A percentile compares a stretch with the other conserved stretches of the same genome.
phyloP scores from a whole-genome alignment of 495 filamentous ascomycete genomes.

The Apodospora peruviana region DNA sequence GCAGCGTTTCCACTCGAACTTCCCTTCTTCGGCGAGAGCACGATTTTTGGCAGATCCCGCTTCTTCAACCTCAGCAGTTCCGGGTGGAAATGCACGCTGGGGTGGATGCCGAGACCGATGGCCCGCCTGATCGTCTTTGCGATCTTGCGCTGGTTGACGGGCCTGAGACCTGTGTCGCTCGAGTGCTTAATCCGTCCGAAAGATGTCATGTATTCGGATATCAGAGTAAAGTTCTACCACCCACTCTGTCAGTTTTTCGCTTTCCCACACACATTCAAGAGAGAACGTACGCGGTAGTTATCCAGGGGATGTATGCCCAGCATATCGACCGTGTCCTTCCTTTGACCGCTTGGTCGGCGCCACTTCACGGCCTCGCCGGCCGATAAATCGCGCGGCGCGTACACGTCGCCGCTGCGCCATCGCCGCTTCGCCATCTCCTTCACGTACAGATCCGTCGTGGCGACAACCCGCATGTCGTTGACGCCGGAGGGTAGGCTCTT shows the following conservation, averaged over 20 bases:
- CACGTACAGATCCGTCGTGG: conserved; percentile 26
- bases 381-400: conserved; percentile 83
- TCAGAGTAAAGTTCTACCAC: conserved; percentile 80
- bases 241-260: conserved; percentile 3
- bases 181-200: conserved; percentile 80
- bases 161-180: conserved; percentile 68
- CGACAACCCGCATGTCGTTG: conserved; percentile 7
- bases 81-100: conserved; percentile 88
- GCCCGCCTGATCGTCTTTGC: conserved; percentile 86
- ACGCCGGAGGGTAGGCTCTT: background rate
- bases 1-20: no score
- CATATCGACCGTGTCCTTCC: conserved; percentile 71
- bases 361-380: conserved; percentile 68
- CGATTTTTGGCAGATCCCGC: no score
- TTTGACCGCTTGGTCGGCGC: conserved; percentile 13
- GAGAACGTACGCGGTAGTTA: conserved; percentile 68
- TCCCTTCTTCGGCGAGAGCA: no score
- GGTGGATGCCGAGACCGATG: conserved; percentile 86
- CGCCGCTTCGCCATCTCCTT: conserved; percentile 46
- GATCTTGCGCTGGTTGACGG: conserved; percentile 86
- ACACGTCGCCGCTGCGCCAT: conserved; percentile 74
- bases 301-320: conserved; percentile 75
- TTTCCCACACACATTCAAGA: conserved; percentile 1
- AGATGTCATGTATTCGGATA: conserved; percentile 80
- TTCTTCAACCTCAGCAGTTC: conserved; percentile 53